Base-by-base conservation (phyloP, 2,329 filamentous ascomycete genomes). In the Rhinocladiella similis region DNA sequence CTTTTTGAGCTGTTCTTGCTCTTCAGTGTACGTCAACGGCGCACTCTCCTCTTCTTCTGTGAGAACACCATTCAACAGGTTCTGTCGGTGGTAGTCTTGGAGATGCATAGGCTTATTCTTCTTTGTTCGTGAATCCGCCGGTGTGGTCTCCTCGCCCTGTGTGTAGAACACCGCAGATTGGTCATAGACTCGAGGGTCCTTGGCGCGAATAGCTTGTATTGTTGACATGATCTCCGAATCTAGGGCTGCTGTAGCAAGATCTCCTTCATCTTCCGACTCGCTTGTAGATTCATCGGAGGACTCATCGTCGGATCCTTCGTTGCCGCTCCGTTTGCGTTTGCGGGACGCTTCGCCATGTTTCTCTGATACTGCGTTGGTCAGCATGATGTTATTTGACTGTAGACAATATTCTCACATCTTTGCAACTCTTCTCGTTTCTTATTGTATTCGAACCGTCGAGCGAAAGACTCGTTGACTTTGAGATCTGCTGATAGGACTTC, bases 391-490 rank as follows among this genome's bases (percentile, higher is more conserved):
- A 13, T 2, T 12, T 10, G n/a, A 35, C 16, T n/a, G 16, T 38
- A 38, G 9, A 29, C 36, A 10, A 6, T 5, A 29, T 16, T 65
- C 68, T 60, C 71, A 73, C 70, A 63, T 59, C 70, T 68, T 74
- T 91, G 87, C 62, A 85, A 77, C 71, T 99, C 94, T 70, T 96
- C 92, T 56, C 93, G 84, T 77, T 96, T 96, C 78, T 97, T 97
- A 77, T 99, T 99, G 76, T 97, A 83, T 73, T 99, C 94, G 67
- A 96, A 97, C 39, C 90, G 83, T 65, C 83, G 85, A 42, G 94
- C 94, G 72, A 87, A 99, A 50, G 95, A 90, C 70, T 91, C 80
- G 73, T 99, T 97, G 73, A 99, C 87, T 70, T 89, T 91, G 71
- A 97, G 82, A 27, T 72, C 72, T 36, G 70, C 64, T 56, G 61